Evolutionary conservation across 2,329 filamentous ascomycete genomes (phyloP), one percentile per base, ranked within the genome.

Genomic region (Pseudomassariella vexata): DNA sequence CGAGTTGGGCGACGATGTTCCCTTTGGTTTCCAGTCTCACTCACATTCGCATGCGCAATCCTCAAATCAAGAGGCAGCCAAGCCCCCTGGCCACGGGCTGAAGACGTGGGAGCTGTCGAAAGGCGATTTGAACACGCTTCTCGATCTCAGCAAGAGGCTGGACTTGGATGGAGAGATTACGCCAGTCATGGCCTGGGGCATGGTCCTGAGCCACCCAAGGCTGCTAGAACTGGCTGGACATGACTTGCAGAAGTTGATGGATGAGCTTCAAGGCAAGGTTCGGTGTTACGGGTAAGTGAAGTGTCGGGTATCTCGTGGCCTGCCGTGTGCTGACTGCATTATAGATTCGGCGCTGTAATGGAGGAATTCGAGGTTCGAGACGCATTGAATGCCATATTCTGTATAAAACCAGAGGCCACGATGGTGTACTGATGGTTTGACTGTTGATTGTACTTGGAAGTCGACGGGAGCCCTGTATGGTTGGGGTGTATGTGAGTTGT

Each of bases 151-250:
- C 62, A 76, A 80, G 46, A 79, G 81, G 47, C 70, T 95, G 17
- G 81, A 92, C 46, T 76, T 92, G 3, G 85, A 92, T 39, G 87
- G 87, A 32, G 86, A 94, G 60, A 85, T 96, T 49, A 96, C 90
- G 12, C 92, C 92, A 0, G 85, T 95, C 44, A 94, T 94, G 86
- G 89, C 89, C 1, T 90, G 92, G 78, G 83, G 86, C 30, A 83
- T 85, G 61, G 72, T 96, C 30, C 65, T 87, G 40, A 72, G 69
- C 27, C 81, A 92, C 57, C 76, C 82, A 22, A 69, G 82, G 40
- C 78, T 89, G 41, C 53, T 55, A 5, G 76, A 82, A 44, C 61
- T 95, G 43, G 76, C 66, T 11, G 58, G 63, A 31, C 70, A 76
- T 23, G 87, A 95, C 50, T 77, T 95, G 45, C 68, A 73, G 46